phyloP scores from a whole-genome alignment of 2,329 filamentous ascomycete species.

The Microdochium bolleyi region DNA sequence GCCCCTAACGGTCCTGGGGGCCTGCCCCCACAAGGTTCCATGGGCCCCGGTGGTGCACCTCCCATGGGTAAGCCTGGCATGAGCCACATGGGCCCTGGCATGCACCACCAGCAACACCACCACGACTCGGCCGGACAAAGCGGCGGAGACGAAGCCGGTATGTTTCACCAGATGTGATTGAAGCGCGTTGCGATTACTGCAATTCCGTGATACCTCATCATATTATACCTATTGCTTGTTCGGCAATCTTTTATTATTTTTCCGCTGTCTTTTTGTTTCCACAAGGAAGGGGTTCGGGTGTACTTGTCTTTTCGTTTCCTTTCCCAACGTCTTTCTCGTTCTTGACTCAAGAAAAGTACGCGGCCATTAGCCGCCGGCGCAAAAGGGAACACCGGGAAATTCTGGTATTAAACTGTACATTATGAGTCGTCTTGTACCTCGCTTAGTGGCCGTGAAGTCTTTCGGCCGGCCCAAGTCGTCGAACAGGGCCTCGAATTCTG shows the following conservation, averaged over 20 bases:
- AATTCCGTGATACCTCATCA: conserved; percentile 27
- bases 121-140: conserved; percentile 58
- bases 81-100: conserved; percentile 54
- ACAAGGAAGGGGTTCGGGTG: not conserved
- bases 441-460: not conserved
- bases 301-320: not conserved
- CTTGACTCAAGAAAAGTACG: not conserved
- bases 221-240: conserved; percentile 21
- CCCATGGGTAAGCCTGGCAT: conserved; percentile 60
- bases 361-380: not conserved
- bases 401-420: conserved; percentile 1
- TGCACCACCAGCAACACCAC: conserved; percentile 71
- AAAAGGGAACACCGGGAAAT: not conserved
- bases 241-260: conserved; percentile 16
- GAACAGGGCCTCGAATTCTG: not conserved
- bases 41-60: conserved; percentile 46
- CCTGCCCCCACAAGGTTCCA: conserved; percentile 55
- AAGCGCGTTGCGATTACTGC: conserved; percentile 20
- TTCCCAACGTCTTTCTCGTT: not conserved
- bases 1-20: conserved; percentile 58
- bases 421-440: conserved; percentile 1
- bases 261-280: not conserved
- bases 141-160: conserved; percentile 86
- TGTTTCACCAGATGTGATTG: conserved; percentile 91
- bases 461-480: not conserved